Evolutionary conservation across 176 grass and related monocot species (phyloP), one percentile per base, ranked within the genome.

Genomic region (Saccharum spontaneum): DNA sequence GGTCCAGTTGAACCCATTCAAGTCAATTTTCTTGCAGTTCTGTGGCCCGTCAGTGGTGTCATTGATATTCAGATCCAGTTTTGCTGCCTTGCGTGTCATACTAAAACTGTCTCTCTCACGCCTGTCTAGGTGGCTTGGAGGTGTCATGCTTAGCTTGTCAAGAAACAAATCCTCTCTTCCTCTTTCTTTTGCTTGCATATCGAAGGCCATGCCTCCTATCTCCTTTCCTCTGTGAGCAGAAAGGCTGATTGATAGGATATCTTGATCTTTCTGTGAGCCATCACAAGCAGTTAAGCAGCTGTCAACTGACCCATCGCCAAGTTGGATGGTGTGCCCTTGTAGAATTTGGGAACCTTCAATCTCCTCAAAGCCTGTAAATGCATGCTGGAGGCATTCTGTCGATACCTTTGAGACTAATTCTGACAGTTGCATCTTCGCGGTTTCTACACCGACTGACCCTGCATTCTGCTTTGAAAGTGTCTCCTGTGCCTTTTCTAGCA

Each of bases 401-500:
- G 97, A 99, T 77, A 99, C 97, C 74, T 96, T 94, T 6, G 93
- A 92, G 43, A 96, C 90, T 68, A 96, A 84, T 83, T 96, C 89
- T 68, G 93, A 96, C 23, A 99, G 84, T 82, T 96, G 93, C 82
- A 92, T 88, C 89, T 99, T 92, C 33, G 93, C 85, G 60, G 91
- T 88, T 94, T 96, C 91, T 78, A 92, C 59, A 83, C 87, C 87
- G 40, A 81, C 86, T 34, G 88, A 82, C 41, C 87, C 92, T 64
- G 88, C 78, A 82, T 94, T 99, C 87, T 99, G 97, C 64, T 92
- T 99, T 77, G 86, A 80, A 77, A 96, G 85, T 73, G 93, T 96
- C 71, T 99, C 93, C 60, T 99, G 93, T 15, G 97, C 97, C 75
- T 92, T 99, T 55, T 99, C 93, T 71, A 99, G 86, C 31, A 99